Percentiles rank a stretch among this genome's conserved stretches.
Evolutionary conservation across 345 rosid genomes (phyloP).

Genomic region (Gossypium anomalum): DNA sequence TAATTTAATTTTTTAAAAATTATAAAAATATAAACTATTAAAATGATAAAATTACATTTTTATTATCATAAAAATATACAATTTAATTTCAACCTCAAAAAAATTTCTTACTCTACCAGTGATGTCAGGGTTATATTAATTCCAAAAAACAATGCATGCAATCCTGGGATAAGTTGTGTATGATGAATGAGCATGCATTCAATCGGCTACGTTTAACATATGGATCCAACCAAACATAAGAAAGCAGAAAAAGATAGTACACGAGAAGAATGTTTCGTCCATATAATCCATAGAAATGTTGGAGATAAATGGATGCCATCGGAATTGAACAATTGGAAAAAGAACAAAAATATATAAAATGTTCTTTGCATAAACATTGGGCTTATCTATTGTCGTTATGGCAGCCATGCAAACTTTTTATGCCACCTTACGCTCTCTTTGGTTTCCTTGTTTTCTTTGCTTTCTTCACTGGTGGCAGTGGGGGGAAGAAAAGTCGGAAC

Average conservation of each 20-base stretch:
- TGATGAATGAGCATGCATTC: no score
- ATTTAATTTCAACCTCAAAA: no score
- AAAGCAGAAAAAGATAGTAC: neutral
- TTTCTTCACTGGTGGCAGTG: conserved; percentile 21
- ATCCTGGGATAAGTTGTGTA: no score
- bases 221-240: neutral
- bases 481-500: conserved; percentile 62
- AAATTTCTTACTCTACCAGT: no score
- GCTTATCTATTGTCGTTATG: conserved; percentile 1
- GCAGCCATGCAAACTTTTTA: neutral
- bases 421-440: conserved; percentile 53
- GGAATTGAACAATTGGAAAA: neutral
- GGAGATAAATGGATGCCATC: neutral
- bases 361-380: conserved; percentile 15
- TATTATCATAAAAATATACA: no score
- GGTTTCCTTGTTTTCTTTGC: conserved; percentile 36
- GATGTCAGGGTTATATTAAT: no score
- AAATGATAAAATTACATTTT: no score
- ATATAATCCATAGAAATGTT: neutral
- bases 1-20: no score
- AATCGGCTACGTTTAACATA: no score
- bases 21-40: no score
- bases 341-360: neutral
- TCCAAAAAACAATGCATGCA: no score
- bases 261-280: neutral